Base-by-base conservation (phyloP, 2,329 filamentous ascomycete species). In the Trichoderma brevicompactum region DNA sequence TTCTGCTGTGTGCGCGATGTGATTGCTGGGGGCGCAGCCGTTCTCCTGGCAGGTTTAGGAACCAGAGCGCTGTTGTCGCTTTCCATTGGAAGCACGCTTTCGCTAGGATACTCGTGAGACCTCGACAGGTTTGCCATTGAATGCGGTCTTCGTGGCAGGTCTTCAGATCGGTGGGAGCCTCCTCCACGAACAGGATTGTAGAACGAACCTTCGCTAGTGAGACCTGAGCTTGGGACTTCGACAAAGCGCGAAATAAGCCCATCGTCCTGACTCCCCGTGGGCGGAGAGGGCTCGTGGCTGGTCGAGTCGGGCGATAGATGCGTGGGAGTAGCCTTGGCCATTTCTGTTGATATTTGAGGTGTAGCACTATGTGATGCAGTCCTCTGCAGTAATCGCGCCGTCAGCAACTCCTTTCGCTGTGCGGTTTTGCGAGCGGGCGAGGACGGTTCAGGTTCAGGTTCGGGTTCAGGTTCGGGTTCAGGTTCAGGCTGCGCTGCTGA, bases 1-100 rank as follows among this genome's bases (percentile, higher is more conserved):
- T 92, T 92, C 74, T 92, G 89, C 76, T 92, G 89, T 1, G 89
- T 91, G 13, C 90, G 83, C 62, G 88, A 91, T 69, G 85, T 82
- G 66, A 87, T 83, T 1, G 83, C 82, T 0, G 81, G 75, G 1
- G 78, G 78, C 1, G 77, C 77, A 17, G 71, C 80, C 68, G 69
- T 77, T 68, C 78, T 76, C 70, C 71, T 77, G 71, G 68, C 80
- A 71, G 73, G 75, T 72, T 79, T 79, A 32, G 81, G 83, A 3
- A 81, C 79, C 13, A 86, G 73, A 41, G 79, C 82, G 65, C 82
- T 83, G 63, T 80, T 78, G 10, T 79, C 75, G 5, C 73, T 70
- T 3, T 80, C 78, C 40, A 69, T 73, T 44, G 67, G 61, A 17
- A 73, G 72, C 19, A 70, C 58, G 53, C 71, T 66, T 62, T 74